Evolutionary conservation across 108 stramenopile species (phyloP).

Genomic region (Aurantiochytrium sp.): DNA sequence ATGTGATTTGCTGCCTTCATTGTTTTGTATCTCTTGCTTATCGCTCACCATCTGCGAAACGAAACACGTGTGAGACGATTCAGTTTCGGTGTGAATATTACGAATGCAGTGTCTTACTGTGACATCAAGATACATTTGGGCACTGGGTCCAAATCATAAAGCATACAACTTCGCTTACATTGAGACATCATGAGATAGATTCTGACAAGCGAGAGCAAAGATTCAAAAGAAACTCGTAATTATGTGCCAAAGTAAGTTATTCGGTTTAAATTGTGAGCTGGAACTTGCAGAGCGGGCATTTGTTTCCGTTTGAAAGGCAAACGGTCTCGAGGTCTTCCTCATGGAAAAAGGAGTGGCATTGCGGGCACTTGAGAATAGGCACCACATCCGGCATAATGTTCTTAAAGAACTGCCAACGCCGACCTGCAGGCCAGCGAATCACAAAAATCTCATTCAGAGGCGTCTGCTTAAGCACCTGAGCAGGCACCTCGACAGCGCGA

Average conservation of each 20-base stretch:
- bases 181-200: no score
- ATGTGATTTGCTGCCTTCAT: not conserved
- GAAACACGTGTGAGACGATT: not conserved
- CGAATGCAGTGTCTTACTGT: not conserved
- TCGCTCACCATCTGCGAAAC: not conserved
- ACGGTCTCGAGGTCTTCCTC: slow-evolving; percentile 64
- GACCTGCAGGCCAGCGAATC: not conserved
- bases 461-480: slow-evolving; percentile 14
- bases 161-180: no score
- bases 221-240: no score
- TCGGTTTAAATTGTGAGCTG: not conserved
- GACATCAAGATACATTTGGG: no score
- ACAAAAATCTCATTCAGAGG: slow-evolving; percentile 37
- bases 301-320: slow-evolving; percentile 32
- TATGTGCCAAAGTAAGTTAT: not conserved
- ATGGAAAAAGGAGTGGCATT: slow-evolving; percentile 58
- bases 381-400: slow-evolving; percentile 58
- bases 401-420: slow-evolving; percentile 46
- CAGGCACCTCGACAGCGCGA: slow-evolving; percentile 34
- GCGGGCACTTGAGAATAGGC: slow-evolving; percentile 40
- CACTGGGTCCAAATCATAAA: no score
- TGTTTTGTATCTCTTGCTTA: not conserved
- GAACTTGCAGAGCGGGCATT: slow-evolving; percentile 44
- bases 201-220: no score
- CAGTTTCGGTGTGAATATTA: not conserved